Conservation (phyloP, 2,329 filamentous ascomycete genomes). For the Aureobasidium zeae region DNA sequence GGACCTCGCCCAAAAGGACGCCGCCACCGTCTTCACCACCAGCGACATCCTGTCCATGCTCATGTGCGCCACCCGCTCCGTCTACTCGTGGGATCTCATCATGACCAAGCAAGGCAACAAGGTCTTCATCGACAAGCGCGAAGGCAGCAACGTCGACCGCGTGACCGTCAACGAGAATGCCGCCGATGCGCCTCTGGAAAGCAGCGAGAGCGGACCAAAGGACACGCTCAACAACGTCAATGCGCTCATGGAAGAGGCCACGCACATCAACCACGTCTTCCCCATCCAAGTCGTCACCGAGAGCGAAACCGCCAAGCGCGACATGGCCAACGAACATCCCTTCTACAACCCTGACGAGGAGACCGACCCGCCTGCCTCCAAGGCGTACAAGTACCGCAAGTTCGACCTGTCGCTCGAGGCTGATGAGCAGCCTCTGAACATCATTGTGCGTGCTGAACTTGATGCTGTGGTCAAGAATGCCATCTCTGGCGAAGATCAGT, state of each 20-base stretch:
- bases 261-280: constrained; percentile 99
- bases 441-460: constrained; percentile 89
- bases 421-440: constrained; percentile 85
- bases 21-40: constrained; percentile 93
- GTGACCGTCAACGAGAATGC: constrained; percentile 99
- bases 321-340: constrained; percentile 83
- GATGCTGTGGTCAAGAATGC: constrained; percentile 95
- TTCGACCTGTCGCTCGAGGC: constrained; percentile 89
- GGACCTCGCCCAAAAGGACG: constrained; percentile 89
- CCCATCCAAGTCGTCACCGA: constrained; percentile 90
- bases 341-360: constrained; percentile 95
- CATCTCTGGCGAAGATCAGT: constrained; percentile 84
- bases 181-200: constrained; percentile 84
- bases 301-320: constrained; percentile 64
- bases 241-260: constrained; percentile 90
- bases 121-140: constrained; percentile 97
- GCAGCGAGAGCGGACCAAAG: constrained; percentile 84
- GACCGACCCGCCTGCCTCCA: constrained; percentile 86
- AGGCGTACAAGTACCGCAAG: constrained; percentile 95
- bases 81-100: constrained; percentile 98
- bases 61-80: constrained; percentile 93
- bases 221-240: constrained; percentile 90
- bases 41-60: constrained; percentile 98
- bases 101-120: constrained; percentile 90
- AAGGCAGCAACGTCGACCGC: constrained; percentile 89